Evolutionary conservation across 352 stramenopile species (phyloP).

Genomic region (Aphanomyces euteiches): DNA sequence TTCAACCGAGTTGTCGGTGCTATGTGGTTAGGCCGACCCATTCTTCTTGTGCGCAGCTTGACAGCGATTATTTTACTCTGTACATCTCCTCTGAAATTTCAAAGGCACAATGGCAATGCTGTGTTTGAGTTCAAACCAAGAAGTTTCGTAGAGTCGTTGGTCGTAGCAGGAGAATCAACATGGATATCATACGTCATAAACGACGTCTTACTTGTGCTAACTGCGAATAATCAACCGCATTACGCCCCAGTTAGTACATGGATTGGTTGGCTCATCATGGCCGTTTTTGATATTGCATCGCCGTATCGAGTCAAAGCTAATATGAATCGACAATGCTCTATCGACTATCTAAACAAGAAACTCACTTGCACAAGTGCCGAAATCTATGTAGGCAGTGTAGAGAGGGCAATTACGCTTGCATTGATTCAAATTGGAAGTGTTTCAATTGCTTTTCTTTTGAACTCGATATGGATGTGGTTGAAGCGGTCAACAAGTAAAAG

Average conservation of each 20-base stretch:
- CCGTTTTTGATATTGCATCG: neutral
- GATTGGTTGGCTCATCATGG: neutral
- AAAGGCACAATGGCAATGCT: neutral
- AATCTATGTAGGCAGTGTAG: neutral
- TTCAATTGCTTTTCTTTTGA: neutral
- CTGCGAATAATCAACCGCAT: neutral
- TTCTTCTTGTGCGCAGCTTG: conserved; percentile 20
- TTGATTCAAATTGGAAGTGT: neutral
- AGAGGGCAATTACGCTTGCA: neutral
- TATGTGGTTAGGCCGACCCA: conserved; percentile 1
- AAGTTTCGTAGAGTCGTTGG: conserved; percentile 1
- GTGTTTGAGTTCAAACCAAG: neutral
- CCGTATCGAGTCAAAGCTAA: neutral
- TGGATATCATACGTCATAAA: conserved; percentile 22
- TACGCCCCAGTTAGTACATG: neutral
- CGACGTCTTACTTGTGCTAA: conserved; percentile 1
- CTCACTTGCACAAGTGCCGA: neutral
- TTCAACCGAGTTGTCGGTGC: neutral
- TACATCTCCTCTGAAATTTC: conserved; percentile 1
- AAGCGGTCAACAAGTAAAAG: neutral
- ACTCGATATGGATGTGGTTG: neutral
- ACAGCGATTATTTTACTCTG: conserved; percentile 7
- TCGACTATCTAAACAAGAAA: neutral
- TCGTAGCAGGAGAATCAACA: conserved; percentile 7
- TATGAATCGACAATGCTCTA: neutral